Conservation (phyloP, 768 basidiomycete genomes). For the Astraeus odoratus region DNA sequence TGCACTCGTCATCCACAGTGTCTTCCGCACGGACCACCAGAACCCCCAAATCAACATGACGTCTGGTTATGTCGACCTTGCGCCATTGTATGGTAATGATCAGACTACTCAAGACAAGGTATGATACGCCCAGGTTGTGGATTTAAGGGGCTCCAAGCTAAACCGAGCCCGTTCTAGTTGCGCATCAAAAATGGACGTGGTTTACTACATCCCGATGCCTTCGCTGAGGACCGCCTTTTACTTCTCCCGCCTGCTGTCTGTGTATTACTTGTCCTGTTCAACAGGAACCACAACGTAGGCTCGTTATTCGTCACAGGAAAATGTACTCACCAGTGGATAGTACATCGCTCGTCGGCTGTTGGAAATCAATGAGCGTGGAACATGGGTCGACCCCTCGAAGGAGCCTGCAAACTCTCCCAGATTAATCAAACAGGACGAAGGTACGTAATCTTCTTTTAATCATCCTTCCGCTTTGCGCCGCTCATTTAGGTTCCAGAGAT, state of each 20-base stretch:
- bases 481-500: constrained; percentile 38
- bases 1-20: constrained; percentile 77
- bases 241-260: constrained; percentile 75
- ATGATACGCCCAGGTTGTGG: constrained; percentile 14
- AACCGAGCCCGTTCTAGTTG: constrained; percentile 12
- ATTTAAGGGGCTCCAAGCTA: not conserved
- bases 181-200: constrained; percentile 56
- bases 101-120: constrained; percentile 53
- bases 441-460: constrained; percentile 11
- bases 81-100: constrained; percentile 75
- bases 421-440: constrained; percentile 51
- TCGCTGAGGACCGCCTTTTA: constrained; percentile 72
- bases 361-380: constrained; percentile 75
- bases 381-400: constrained; percentile 47
- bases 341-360: constrained; percentile 73
- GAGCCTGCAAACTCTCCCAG: constrained; percentile 30
- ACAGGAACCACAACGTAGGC: constrained; percentile 80
- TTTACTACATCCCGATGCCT: constrained; percentile 58
- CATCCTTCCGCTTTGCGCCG: not conserved
- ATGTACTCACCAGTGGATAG: constrained; percentile 28
- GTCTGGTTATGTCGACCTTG: constrained; percentile 80
- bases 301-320: not conserved
- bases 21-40: constrained; percentile 75
- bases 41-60: constrained; percentile 73
- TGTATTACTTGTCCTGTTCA: constrained; percentile 78